phyloP scores from a whole-genome alignment of 1,284 basidiomycete genomes.

The Tilletiopsis washingtonensis region DNA sequence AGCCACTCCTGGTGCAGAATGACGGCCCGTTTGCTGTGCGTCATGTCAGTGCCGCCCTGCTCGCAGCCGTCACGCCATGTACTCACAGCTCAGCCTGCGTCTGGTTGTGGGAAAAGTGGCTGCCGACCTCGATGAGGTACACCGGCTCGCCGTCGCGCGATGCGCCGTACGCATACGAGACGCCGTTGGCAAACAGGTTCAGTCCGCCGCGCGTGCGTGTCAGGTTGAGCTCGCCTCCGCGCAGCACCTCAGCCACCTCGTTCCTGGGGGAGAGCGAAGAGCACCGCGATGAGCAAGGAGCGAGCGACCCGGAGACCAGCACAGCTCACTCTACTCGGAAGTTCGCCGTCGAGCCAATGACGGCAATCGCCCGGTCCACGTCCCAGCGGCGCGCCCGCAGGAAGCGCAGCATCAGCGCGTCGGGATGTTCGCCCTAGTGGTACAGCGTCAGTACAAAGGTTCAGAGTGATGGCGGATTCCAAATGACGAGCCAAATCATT shows the following conservation, averaged over 20 bases:
- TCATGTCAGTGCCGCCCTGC: too few relatives aligned
- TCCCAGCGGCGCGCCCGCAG: conserved; percentile 17
- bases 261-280: conserved; percentile 18
- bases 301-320: not conserved
- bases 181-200: conserved; percentile 36
- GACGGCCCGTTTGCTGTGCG: conserved; percentile 28
- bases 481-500: too few relatives aligned
- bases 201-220: conserved; percentile 27
- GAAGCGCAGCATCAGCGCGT: conserved; percentile 23
- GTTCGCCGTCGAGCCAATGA: conserved; percentile 24
- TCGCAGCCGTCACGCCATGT: not conserved
- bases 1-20: conserved; percentile 32
- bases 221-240: conserved; percentile 25
- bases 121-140: conserved; percentile 39
- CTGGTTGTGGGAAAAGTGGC: conserved; percentile 36
- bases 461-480: too few relatives aligned
- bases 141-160: conserved; percentile 29
- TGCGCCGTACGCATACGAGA: conserved; percentile 33
- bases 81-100: conserved; percentile 33
- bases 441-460: not conserved
- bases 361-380: conserved; percentile 26
- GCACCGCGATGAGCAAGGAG: too few relatives aligned
- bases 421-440: conserved; percentile 39
- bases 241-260: conserved; percentile 24
- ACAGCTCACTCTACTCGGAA: conserved; percentile 20